phyloP scores from a whole-genome alignment of 2,329 filamentous ascomycete species.

The Thielaviopsis ethacetica region DNA sequence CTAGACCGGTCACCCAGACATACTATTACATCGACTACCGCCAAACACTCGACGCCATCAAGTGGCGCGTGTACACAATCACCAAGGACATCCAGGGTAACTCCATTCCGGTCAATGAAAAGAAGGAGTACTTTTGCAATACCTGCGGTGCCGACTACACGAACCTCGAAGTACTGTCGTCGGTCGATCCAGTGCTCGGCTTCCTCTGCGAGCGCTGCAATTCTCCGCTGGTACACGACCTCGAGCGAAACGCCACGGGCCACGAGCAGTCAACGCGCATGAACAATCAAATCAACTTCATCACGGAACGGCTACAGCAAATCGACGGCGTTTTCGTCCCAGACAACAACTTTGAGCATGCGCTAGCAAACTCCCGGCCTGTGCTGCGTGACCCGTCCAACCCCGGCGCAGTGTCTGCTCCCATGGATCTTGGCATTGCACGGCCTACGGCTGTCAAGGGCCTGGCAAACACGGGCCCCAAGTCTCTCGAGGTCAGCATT shows the following conservation, averaged over 20 bases:
- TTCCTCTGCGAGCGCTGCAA: slow-evolving; percentile 76
- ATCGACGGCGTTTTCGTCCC: slow-evolving; percentile 63
- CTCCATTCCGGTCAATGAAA: slow-evolving; percentile 63
- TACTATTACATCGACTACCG: slow-evolving; percentile 98
- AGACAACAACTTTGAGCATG: slow-evolving; percentile 56
- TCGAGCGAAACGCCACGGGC: slow-evolving; percentile 51
- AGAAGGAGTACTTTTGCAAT: slow-evolving; percentile 79
- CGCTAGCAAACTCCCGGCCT: slow-evolving; percentile 44
- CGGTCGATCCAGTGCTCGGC: slow-evolving; percentile 38
- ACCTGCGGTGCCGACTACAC: slow-evolving; percentile 79
- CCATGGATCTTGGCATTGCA: slow-evolving; percentile 34
- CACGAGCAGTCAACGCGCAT: slow-evolving; percentile 58
- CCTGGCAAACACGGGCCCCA: slow-evolving; percentile 47
- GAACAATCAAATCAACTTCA: slow-evolving; percentile 65
- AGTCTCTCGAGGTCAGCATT: slow-evolving; percentile 54
- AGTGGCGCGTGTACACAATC: slow-evolving; percentile 79
- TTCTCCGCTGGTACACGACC: slow-evolving; percentile 44
- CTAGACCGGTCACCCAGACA: slow-evolving; percentile 67
- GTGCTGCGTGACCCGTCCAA: slow-evolving; percentile 52
- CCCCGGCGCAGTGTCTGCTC: slow-evolving; percentile 43
- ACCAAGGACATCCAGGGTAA: slow-evolving; percentile 78
- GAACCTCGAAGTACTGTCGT: slow-evolving; percentile 74
- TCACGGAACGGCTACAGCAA: slow-evolving; percentile 58
- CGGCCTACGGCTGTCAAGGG: slow-evolving; percentile 55
- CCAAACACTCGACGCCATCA: slow-evolving; percentile 86